Base-by-base conservation (phyloP, 2,329 filamentous ascomycete species). In the Xylariales sp. region DNA sequence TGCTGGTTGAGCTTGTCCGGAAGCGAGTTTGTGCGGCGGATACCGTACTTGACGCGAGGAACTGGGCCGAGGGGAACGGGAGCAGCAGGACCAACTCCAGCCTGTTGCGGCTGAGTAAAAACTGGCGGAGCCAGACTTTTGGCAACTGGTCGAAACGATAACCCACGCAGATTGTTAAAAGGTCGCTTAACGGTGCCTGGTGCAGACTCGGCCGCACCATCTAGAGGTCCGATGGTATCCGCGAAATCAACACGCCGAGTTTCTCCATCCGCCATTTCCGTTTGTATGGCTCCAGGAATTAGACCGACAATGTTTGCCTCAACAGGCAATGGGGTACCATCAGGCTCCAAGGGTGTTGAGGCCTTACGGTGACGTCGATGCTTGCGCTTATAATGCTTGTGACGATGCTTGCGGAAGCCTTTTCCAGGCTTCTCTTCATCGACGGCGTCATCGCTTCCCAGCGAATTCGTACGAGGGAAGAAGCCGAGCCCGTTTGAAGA, bases 21-120 rank as follows among this genome's bases (percentile, higher is more conserved):
- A 2, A 94, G 84, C 0, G 92, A 94, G 76, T 88, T 93, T 23
- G 91, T 92, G 62, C 92, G 86, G 64, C 91, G 89, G 61, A 93
- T 88, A n/a, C 87, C 87, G 71, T 87, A 87, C 49, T 86, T 83
- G 65, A 90, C 85, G 36, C 85, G 84, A 5, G 88, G 87, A 50
- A 88, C 82, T 10, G 84, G 82, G 2, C 86, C 83, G 8, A 79
- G 69, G 3, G 81, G 74, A 3, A 76, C 75, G 8, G 78, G 74
- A 4, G 75, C 75, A 6, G 77, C 65, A 12, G 78, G 72, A 1
- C 72, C 32, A 0, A 65, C 70, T 3, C 72, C 66, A 1, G 70
- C 18, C 18, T 81, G 79, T 1, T 79, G 75, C 5, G 82, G 80
- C 66, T 86, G 84, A 0, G 82, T 83, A 72, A 94, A 94, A 65